Conservation (phyloP, 176 grass and related monocot species). For the Bolboschoenus planiculmis region DNA sequence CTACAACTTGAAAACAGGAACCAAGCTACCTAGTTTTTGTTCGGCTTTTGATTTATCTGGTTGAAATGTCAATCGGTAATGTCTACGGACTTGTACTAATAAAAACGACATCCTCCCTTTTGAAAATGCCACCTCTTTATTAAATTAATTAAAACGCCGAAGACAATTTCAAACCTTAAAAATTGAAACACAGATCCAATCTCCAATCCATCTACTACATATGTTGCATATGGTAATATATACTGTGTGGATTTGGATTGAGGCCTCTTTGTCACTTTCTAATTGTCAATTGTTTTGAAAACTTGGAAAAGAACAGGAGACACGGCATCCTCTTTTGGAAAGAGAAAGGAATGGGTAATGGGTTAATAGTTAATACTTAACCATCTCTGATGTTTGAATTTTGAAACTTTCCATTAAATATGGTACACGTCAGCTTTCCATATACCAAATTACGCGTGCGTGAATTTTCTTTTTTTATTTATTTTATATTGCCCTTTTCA, state of each 20-base stretch:
- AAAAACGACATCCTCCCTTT: neutral
- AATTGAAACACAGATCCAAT: neutral
- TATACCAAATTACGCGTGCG: constrained; percentile 16
- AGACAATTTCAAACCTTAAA: neutral
- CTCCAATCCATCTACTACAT: neutral
- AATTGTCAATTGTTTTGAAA: neutral
- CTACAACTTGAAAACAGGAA: neutral
- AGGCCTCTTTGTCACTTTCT: neutral
- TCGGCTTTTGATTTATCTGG: neutral
- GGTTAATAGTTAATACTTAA: neutral
- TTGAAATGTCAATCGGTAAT: neutral
- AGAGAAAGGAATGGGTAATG: neutral
- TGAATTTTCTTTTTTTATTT: neutral
- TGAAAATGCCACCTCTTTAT: neutral
- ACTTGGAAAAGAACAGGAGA: neutral
- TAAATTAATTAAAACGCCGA: neutral
- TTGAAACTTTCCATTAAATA: constrained; percentile 3
- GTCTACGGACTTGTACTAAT: neutral
- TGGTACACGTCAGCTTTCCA: constrained; percentile 14
- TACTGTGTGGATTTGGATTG: too few species aligned
- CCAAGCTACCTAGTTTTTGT: neutral
- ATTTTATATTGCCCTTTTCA: neutral
- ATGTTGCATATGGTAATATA: neutral
- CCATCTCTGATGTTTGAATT: neutral
- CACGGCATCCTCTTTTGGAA: constrained; percentile 4